phyloP scores from a whole-genome alignment of 1,284 basidiomycete genomes.

The Rhodotorula sp. region DNA sequence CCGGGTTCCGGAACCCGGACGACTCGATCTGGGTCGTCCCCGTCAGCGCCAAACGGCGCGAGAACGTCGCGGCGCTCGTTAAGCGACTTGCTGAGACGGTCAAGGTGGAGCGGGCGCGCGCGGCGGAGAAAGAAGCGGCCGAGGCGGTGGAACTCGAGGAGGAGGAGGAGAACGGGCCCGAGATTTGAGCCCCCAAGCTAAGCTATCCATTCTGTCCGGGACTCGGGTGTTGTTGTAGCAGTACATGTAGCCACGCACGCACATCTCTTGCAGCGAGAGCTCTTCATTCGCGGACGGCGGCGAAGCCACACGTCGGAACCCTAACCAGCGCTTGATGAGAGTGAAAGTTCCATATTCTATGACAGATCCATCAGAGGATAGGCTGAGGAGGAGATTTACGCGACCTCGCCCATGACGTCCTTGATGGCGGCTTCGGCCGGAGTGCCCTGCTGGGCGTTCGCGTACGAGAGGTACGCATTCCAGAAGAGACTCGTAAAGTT shows the following conservation, averaged over 20 bases:
- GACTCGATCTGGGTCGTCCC: slow-evolving; percentile 58
- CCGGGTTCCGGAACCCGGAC: slow-evolving; percentile 59
- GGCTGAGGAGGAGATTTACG: background rate
- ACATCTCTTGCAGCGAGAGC: background rate
- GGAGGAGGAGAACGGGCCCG: background rate
- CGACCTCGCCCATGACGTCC: slow-evolving; percentile 17
- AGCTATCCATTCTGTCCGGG: background rate
- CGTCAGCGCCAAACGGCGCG: slow-evolving; percentile 73
- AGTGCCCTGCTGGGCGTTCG: slow-evolving; percentile 25
- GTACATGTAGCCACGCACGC: background rate
- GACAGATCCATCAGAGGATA: background rate
- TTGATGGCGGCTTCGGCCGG: slow-evolving; percentile 20
- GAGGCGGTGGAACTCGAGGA: slow-evolving; percentile 26
- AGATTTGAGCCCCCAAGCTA: too few relatives aligned
- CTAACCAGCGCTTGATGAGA: too few relatives aligned
- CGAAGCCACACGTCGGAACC: too few relatives aligned
- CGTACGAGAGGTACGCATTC: slow-evolving; percentile 38
- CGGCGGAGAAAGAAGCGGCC: slow-evolving; percentile 32
- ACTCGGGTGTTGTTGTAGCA: slow-evolving; percentile 2
- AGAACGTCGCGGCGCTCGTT: slow-evolving; percentile 70
- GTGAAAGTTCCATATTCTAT: too few relatives aligned
- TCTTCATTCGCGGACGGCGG: too few relatives aligned
- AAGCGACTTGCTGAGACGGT: slow-evolving; percentile 65
- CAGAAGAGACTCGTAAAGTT: slow-evolving; percentile 2
- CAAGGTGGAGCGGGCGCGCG: slow-evolving; percentile 58